phyloP scores from a whole-genome alignment of 768 basidiomycete genomes.

The Hypholoma sublateritium region DNA sequence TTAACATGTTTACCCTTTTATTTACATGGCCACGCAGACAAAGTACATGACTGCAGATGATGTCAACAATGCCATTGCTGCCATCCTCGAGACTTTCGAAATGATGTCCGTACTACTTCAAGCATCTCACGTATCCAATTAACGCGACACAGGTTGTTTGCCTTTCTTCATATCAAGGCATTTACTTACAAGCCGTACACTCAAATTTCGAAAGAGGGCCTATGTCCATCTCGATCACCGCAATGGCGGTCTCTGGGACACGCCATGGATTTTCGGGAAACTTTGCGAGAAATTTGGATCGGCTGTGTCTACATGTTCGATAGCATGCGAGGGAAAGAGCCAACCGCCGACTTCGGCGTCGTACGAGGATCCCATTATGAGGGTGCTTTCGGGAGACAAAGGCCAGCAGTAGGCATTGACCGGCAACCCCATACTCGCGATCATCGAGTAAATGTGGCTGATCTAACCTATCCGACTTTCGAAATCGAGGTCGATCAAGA shows the following conservation, averaged over 20 bases:
- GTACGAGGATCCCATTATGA: slow-evolving; percentile 43
- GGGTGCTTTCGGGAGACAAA: slow-evolving; percentile 40
- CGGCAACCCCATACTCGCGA: not conserved
- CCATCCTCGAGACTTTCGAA: slow-evolving; percentile 69
- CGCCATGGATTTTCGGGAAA: slow-evolving; percentile 71
- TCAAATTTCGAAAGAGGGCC: slow-evolving; percentile 25
- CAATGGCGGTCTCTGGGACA: slow-evolving; percentile 58
- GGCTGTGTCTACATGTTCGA: slow-evolving; percentile 60
- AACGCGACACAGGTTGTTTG: slow-evolving; percentile 49
- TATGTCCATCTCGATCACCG: slow-evolving; percentile 42
- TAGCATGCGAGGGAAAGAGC: slow-evolving; percentile 54
- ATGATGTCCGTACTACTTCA: slow-evolving; percentile 55
- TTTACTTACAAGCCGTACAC: slow-evolving; percentile 71
- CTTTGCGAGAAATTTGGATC: slow-evolving; percentile 57
- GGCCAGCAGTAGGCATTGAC: slow-evolving; percentile 13
- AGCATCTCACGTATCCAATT: not conserved
- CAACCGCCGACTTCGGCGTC: slow-evolving; percentile 43
- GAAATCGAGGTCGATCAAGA: slow-evolving; percentile 41
- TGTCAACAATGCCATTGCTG: slow-evolving; percentile 70
- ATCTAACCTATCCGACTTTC: slow-evolving; percentile 25
- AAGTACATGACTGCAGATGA: slow-evolving; percentile 72
- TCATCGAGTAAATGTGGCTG: not conserved
- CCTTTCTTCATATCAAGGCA: slow-evolving; percentile 68
- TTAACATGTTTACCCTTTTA: not conserved
- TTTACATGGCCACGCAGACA: slow-evolving; percentile 38